These are phyloP conservation scores for Chrysoporthe austroafricana DNA, from an alignment of 2,329 filamentous ascomycete species.

Conservation along the genomic window DNA sequence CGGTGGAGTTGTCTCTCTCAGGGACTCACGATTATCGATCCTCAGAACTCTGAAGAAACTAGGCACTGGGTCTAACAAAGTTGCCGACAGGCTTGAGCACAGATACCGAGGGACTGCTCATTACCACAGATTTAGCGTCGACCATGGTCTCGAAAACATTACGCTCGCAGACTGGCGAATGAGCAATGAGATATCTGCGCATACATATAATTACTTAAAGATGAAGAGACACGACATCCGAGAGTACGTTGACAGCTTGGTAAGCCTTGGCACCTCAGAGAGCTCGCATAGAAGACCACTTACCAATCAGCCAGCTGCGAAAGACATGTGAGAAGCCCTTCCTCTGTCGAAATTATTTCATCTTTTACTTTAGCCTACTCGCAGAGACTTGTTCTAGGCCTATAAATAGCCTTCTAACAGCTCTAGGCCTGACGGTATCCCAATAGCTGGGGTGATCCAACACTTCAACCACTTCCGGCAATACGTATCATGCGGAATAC, in stretches of 20 bases:
- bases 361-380: too few relatives aligned
- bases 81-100: slow-evolving; percentile 27
- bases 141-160: slow-evolving; percentile 35
- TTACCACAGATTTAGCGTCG: slow-evolving; percentile 37
- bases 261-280: neutral
- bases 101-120: slow-evolving; percentile 28
- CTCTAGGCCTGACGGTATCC: neutral
- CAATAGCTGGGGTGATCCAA: neutral
- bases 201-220: slow-evolving; percentile 31
- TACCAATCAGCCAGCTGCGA: neutral
- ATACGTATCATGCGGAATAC: neutral
- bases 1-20: slow-evolving; percentile 30
- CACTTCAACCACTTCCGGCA: neutral
- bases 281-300: neutral
- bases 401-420: neutral
- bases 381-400: neutral
- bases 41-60: slow-evolving; percentile 24
- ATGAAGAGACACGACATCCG: slow-evolving; percentile 22
- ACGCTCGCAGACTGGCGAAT: slow-evolving; percentile 36
- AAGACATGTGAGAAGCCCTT: neutral
- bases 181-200: slow-evolving; percentile 31
- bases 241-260: slow-evolving; percentile 5
- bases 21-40: neutral
- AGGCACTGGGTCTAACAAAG: slow-evolving; percentile 31
- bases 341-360: neutral